Conservation (phyloP, 1,284 basidiomycete genomes). For the Takashimella koratensis region DNA sequence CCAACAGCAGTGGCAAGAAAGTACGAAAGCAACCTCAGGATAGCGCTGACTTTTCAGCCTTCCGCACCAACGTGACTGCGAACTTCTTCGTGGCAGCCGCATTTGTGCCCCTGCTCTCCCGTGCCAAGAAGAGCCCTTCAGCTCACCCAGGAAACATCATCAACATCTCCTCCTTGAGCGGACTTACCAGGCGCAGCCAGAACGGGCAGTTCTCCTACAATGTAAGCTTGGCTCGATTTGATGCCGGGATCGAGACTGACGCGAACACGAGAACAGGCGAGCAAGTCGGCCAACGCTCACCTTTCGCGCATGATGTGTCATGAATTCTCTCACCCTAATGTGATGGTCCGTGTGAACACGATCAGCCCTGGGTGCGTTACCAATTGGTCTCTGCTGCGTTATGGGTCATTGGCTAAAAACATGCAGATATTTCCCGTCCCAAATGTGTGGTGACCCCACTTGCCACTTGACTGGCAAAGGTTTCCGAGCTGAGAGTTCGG, state of each 20-base stretch:
- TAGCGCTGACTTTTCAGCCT: not conserved
- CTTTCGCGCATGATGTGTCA: not conserved
- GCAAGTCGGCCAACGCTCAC: constrained; percentile 3
- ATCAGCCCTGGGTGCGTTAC: not conserved
- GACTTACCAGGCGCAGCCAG: not conserved
- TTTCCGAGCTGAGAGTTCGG: constrained; percentile 2
- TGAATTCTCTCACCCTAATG: not conserved
- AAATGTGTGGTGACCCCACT: constrained; percentile 2
- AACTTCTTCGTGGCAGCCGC: not conserved
- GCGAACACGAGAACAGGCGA: not conserved
- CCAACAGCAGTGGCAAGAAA: constrained; percentile 2
- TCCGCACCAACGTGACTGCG: not conserved
- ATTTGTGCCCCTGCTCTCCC: not conserved
- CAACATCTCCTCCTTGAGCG: not conserved
- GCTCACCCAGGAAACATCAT: not conserved
- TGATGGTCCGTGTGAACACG: not conserved
- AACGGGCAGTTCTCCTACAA: not conserved
- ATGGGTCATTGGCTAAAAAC: too few species aligned
- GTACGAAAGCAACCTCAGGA: not conserved
- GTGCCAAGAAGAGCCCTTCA: not conserved
- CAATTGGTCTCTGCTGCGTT: too few species aligned
- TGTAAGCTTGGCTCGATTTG: not conserved
- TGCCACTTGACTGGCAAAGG: constrained; percentile 3
- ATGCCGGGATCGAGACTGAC: not conserved
- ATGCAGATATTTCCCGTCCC: not conserved